Evolutionary conservation across 352 stramenopile genomes (phyloP).

Genomic region (Pythium phragmitis): DNA sequence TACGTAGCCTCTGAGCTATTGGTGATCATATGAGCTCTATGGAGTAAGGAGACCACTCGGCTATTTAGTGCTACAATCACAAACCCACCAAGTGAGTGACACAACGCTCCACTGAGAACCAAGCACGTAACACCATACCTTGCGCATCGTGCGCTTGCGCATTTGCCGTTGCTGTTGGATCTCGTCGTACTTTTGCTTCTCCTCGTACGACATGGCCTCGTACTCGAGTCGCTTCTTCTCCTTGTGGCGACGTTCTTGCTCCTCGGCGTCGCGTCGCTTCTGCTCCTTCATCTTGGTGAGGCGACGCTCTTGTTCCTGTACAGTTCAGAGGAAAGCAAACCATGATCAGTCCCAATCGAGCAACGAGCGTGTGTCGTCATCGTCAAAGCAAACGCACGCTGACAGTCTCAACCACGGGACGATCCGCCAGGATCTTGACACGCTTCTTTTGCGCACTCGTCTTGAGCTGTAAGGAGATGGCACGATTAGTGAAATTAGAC

Average conservation of each 20-base stretch:
- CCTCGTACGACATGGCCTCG: slow-evolving; percentile 72
- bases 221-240: slow-evolving; percentile 85
- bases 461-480: slow-evolving; percentile 45
- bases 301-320: slow-evolving; percentile 34
- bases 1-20: too few species aligned
- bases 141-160: slow-evolving; percentile 68
- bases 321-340: neutral
- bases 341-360: neutral
- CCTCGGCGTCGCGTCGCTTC: slow-evolving; percentile 56
- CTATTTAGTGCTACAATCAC: too few species aligned
- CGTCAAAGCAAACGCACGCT: neutral
- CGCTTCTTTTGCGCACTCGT: slow-evolving; percentile 73
- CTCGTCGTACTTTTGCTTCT: slow-evolving; percentile 75
- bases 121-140: slow-evolving; percentile 28
- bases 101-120: neutral
- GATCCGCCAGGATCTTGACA: slow-evolving; percentile 58
- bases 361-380: neutral
- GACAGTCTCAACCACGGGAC: slow-evolving; percentile 16
- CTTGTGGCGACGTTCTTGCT: slow-evolving; percentile 39
- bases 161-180: slow-evolving; percentile 69
- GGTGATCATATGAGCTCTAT: too few species aligned
- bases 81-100: neutral
- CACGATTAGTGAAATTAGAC: neutral
- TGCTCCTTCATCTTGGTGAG: slow-evolving; percentile 42
- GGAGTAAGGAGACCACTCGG: too few species aligned